Evolutionary conservation across 148 eudicot genomes (phyloP).

Genomic region (Nyssa sinensis): DNA sequence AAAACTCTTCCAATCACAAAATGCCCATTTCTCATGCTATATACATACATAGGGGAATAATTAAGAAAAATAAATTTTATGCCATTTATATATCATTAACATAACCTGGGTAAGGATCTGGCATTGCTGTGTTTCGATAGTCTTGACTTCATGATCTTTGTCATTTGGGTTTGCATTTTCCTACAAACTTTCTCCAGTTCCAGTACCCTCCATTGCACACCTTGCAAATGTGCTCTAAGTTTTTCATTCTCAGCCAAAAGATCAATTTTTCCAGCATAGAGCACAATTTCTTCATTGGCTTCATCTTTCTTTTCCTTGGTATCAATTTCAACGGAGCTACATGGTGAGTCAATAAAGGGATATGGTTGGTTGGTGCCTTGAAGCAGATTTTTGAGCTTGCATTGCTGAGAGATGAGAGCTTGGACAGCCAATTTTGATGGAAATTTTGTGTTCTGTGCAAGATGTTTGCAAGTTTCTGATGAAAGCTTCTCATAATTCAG

Average conservation of each 20-base stretch:
- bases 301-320: slow-evolving; percentile 22
- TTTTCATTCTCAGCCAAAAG: slow-evolving; percentile 50
- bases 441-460: slow-evolving; percentile 53
- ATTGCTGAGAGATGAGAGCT: slow-evolving; percentile 55
- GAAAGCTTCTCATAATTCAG: slow-evolving; percentile 74
- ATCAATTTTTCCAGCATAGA: slow-evolving; percentile 46
- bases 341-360: slow-evolving; percentile 32
- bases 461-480: slow-evolving; percentile 45
- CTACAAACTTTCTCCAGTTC: slow-evolving; percentile 72
- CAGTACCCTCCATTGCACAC: slow-evolving; percentile 71
- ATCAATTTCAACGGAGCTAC: slow-evolving; percentile 14
- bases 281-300: slow-evolving; percentile 33
- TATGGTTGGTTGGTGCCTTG: slow-evolving; percentile 30
- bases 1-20: neutral
- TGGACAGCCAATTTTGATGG: slow-evolving; percentile 50
- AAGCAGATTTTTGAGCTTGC: slow-evolving; percentile 55
- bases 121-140: slow-evolving; percentile 35
- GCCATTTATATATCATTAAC: slow-evolving; percentile 41
- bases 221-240: slow-evolving; percentile 54
- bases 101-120: slow-evolving; percentile 60
- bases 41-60: slow-evolving; percentile 7
- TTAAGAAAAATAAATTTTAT: neutral
- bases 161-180: slow-evolving; percentile 74
- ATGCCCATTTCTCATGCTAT: slow-evolving; percentile 18
- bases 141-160: slow-evolving; percentile 62